Conservation (phyloP, 1,139 yeast species). For the Entelexis sorbosivorans region DNA sequence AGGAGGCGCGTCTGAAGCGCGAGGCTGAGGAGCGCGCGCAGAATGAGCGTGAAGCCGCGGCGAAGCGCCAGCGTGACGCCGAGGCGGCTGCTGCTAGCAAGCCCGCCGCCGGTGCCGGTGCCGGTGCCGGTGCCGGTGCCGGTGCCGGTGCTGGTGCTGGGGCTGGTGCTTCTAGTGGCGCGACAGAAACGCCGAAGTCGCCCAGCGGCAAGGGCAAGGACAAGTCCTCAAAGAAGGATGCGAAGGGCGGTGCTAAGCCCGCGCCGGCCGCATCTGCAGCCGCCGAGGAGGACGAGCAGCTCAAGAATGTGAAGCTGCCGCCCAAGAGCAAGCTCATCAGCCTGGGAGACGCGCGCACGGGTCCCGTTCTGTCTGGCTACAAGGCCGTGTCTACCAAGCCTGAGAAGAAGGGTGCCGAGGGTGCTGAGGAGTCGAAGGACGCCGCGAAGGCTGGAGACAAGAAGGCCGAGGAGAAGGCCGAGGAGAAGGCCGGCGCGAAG, state of each 20-base stretch:
- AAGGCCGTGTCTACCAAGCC: not conserved
- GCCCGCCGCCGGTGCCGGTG: not conserved
- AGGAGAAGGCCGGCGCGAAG: constrained; percentile 15
- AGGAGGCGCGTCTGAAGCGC: constrained; percentile 20
- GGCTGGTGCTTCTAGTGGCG: not conserved
- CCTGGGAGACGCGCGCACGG: constrained; percentile 18
- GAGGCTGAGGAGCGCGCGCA: constrained; percentile 22
- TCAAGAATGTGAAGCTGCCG: constrained; percentile 10
- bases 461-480: constrained; percentile 29
- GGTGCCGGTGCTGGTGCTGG: not conserved
- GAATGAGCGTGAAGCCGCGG: constrained; percentile 19
- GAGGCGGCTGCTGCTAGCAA: constrained; percentile 16
- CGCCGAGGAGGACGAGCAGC: not conserved
- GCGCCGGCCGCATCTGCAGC: not conserved
- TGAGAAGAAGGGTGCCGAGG: constrained; percentile 41
- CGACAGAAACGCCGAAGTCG: not conserved
- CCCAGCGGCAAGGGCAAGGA: constrained; percentile 5
- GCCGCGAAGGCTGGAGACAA: constrained; percentile 35
- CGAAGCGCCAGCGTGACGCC: constrained; percentile 10
- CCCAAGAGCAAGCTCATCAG: constrained; percentile 20
- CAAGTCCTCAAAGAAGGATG: constrained; percentile 9
- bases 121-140: constrained; percentile 6
- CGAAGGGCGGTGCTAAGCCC: constrained; percentile 1
- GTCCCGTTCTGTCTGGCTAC: constrained; percentile 18
- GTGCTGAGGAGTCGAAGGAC: constrained; percentile 44